Evolutionary conservation across 1,139 yeast species (phyloP).

Genomic region (Yamadazyma spencermartinsiae): DNA sequence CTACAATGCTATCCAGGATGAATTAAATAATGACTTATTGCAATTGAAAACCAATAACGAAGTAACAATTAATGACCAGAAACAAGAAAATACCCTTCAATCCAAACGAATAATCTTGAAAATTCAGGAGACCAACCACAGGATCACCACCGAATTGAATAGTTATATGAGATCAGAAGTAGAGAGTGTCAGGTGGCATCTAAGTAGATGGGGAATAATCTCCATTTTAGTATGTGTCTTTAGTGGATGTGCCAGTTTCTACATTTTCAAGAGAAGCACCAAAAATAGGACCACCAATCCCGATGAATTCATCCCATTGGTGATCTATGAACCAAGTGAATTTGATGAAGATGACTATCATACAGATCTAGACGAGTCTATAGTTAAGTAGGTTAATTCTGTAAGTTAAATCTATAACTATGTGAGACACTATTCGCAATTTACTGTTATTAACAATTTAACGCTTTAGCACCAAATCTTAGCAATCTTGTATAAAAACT

Average conservation of each 20-base stretch:
- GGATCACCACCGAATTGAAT: conserved; percentile 78
- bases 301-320: conserved; percentile 45
- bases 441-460: too few relatives aligned
- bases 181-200: conserved; percentile 90
- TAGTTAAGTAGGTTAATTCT: conserved; percentile 1
- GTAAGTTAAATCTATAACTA: too few relatives aligned
- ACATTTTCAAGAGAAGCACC: conserved; percentile 31
- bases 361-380: conserved; percentile 37
- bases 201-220: conserved; percentile 81
- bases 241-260: conserved; percentile 44
- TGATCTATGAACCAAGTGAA: conserved; percentile 50
- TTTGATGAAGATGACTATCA: conserved; percentile 50
- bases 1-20: conserved; percentile 71
- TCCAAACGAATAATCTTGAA: conserved; percentile 68
- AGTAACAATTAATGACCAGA: conserved; percentile 84
- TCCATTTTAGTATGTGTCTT: conserved; percentile 52
- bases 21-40: conserved; percentile 68
- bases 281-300: conserved; percentile 25
- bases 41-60: conserved; percentile 72
- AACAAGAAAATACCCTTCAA: conserved; percentile 77
- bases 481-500: too few relatives aligned
- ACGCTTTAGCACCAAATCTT: too few relatives aligned
- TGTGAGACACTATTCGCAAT: too few relatives aligned
- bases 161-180: conserved; percentile 84
- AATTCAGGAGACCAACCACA: conserved; percentile 83